phyloP scores from a whole-genome alignment of 2,329 filamentous ascomycete genomes.

The Sordariomycetes sp. region DNA sequence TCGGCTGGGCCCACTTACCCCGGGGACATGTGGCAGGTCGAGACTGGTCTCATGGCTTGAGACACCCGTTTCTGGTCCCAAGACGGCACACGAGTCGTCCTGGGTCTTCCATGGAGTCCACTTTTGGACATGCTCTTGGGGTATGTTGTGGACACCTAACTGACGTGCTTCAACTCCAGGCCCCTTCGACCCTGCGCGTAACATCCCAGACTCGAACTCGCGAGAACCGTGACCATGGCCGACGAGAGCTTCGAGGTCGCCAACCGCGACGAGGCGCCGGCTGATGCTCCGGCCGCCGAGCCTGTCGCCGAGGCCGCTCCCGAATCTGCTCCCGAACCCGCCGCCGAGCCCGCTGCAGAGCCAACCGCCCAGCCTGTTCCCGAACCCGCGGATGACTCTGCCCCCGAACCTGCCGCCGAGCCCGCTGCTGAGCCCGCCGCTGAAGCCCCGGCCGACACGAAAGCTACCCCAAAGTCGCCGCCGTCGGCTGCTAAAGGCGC shows the following conservation, averaged over 20 bases:
- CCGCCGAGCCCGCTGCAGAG: slow-evolving; percentile 12
- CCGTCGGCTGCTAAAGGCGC: slow-evolving; percentile 13
- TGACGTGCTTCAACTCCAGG: neutral
- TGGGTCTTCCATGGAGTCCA: neutral
- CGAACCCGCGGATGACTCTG: slow-evolving; percentile 10
- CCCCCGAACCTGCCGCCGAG: slow-evolving; percentile 16
- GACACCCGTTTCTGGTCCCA: neutral
- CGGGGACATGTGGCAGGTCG: no score
- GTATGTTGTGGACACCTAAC: neutral
- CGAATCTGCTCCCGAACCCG: slow-evolving; percentile 15
- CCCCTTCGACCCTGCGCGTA: neutral
- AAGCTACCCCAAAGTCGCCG: slow-evolving; percentile 5
- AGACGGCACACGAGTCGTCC: neutral
- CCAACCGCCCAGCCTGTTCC: slow-evolving; percentile 9
- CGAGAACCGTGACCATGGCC: slow-evolving; percentile 22
- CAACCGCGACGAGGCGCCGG: slow-evolving; percentile 24
- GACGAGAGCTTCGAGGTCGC: slow-evolving; percentile 32
- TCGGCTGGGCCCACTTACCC: neutral
- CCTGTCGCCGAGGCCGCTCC: slow-evolving; percentile 11
- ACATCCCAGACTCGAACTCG: neutral
- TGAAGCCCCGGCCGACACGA: neutral
- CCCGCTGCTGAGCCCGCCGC: slow-evolving; percentile 12
- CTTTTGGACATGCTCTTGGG: neutral
- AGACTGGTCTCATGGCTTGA: neutral
- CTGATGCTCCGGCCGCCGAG: slow-evolving; percentile 7